These are phyloP conservation scores for Rugonectria rugulosa DNA, from an alignment of 2,329 filamentous ascomycete genomes.

Conservation along the genomic window DNA sequence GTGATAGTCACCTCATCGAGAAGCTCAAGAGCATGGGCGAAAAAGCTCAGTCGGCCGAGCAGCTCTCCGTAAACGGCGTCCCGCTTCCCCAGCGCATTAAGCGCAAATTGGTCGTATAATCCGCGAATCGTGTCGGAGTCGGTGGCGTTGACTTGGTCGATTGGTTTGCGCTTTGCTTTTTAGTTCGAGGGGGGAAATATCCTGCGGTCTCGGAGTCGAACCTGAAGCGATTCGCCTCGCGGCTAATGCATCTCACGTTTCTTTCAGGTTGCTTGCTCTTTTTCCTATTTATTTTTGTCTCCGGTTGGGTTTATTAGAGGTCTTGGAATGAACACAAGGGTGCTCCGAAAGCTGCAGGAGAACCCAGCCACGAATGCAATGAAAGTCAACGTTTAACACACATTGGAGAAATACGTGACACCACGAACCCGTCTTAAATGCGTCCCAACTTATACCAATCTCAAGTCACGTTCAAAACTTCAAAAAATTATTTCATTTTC, in stretches of 20 bases:
- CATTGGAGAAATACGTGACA: too few relatives aligned
- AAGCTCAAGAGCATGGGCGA: slow-evolving; percentile 59
- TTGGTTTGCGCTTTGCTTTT: slow-evolving; percentile 11
- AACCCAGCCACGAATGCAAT: too few relatives aligned
- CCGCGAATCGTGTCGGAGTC: background rate
- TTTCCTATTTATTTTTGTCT: background rate
- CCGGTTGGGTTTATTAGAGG: background rate
- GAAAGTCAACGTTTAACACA: too few relatives aligned
- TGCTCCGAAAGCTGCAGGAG: too few relatives aligned
- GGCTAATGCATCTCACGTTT: too few relatives aligned
- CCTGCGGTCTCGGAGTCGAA: slow-evolving; percentile 26
- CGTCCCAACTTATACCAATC: too few relatives aligned
- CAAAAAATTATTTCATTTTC: too few relatives aligned
- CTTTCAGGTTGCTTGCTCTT: too few relatives aligned
- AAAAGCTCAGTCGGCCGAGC: slow-evolving; percentile 43
- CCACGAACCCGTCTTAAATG: too few relatives aligned
- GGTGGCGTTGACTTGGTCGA: background rate
- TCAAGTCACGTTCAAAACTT: too few relatives aligned
- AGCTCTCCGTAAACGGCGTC: slow-evolving; percentile 43
- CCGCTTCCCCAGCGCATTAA: slow-evolving; percentile 55
- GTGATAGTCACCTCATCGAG: slow-evolving; percentile 60
- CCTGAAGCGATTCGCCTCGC: too few relatives aligned
- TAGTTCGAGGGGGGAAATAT: slow-evolving; percentile 25
- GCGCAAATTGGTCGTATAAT: slow-evolving; percentile 42
- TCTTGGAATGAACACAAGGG: too few relatives aligned